phyloP scores from a whole-genome alignment of 2,329 filamentous ascomycete species.

The Ophiocordyceps sinensis region DNA sequence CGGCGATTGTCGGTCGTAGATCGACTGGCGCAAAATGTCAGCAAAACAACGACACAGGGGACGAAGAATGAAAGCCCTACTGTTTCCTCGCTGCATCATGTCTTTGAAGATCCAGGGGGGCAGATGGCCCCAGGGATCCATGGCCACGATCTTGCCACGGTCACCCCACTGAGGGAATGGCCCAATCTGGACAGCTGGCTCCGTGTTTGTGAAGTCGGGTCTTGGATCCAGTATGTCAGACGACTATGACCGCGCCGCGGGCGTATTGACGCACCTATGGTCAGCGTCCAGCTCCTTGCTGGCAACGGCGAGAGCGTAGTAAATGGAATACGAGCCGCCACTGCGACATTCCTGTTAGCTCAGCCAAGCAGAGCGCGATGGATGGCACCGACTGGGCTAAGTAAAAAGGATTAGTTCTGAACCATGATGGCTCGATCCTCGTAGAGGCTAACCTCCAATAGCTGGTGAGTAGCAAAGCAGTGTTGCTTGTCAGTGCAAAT shows the following conservation, averaged over 20 bases:
- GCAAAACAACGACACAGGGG: neutral
- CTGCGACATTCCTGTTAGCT: conserved; percentile 8
- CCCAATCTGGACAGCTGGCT: conserved; percentile 80
- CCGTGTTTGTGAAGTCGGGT: conserved; percentile 59
- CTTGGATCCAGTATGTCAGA: conserved; percentile 12
- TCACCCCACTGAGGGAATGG: conserved; percentile 85
- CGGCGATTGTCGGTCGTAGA: conserved; percentile 78
- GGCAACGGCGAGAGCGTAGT: conserved; percentile 84
- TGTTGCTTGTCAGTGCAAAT: conserved; percentile 1
- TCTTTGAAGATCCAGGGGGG: conserved; percentile 73
- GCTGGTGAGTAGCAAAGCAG: conserved; percentile 19
- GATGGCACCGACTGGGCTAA: conserved; percentile 20
- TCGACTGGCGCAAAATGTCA: conserved; percentile 38
- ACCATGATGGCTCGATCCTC: neutral
- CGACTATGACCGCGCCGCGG: neutral
- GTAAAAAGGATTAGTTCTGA: neutral
- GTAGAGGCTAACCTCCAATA: conserved; percentile 36
- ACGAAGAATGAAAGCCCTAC: conserved; percentile 18
- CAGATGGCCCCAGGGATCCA: conserved; percentile 89
- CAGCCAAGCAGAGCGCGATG: neutral
- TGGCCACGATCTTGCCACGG: conserved; percentile 87
- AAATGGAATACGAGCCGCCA: conserved; percentile 90
- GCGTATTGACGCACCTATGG: conserved; percentile 40
- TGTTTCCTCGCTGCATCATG: conserved; percentile 59
- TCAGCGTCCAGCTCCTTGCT: conserved; percentile 76